Percentiles rank a stretch among this genome's conserved stretches.
Conservation (phyloP, 1,284 basidiomycete species). For the Apiotrichum montevideense region DNA sequence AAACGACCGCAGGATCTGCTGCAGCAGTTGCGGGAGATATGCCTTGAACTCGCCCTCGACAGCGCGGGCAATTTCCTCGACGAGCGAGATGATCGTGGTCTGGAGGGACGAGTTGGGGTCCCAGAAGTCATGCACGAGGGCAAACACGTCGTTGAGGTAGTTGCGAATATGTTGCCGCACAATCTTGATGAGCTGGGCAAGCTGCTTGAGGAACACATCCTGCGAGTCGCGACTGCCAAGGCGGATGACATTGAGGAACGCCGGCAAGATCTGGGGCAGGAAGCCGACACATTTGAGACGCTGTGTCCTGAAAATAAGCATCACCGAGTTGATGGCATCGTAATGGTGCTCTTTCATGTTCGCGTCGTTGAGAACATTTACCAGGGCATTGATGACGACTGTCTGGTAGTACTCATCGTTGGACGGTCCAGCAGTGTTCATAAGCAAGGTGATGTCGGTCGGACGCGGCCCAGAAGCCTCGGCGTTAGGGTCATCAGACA, state of each 20-base stretch:
- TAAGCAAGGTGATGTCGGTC: constrained; percentile 55
- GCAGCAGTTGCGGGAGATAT: constrained; percentile 87
- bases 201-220: constrained; percentile 92
- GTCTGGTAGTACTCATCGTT: constrained; percentile 97
- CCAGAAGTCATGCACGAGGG: constrained; percentile 82
- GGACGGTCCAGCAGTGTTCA: constrained; percentile 55
- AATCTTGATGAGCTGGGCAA: constrained; percentile 91
- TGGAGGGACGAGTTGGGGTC: constrained; percentile 72
- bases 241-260: constrained; percentile 83
- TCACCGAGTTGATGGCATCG: constrained; percentile 94
- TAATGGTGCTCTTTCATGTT: constrained; percentile 79
- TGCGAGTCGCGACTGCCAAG: constrained; percentile 71
- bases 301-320: constrained; percentile 99
- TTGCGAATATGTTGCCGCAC: constrained; percentile 98
- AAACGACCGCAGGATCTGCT: constrained; percentile 80
- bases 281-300: constrained; percentile 94
- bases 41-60: constrained; percentile 98
- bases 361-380: constrained; percentile 83
- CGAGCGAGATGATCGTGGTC: constrained; percentile 84
- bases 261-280: constrained; percentile 93
- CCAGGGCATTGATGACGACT: constrained; percentile 83
- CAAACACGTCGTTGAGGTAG: constrained; percentile 76
- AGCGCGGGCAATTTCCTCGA: constrained; percentile 91
- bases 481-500: constrained; percentile 60
- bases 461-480: constrained; percentile 48